A percentile compares a stretch with the other conserved stretches of the same genome.
Evolutionary conservation across 2,329 filamentous ascomycete genomes (phyloP).

Genomic region (Tolypocladium sp.): DNA sequence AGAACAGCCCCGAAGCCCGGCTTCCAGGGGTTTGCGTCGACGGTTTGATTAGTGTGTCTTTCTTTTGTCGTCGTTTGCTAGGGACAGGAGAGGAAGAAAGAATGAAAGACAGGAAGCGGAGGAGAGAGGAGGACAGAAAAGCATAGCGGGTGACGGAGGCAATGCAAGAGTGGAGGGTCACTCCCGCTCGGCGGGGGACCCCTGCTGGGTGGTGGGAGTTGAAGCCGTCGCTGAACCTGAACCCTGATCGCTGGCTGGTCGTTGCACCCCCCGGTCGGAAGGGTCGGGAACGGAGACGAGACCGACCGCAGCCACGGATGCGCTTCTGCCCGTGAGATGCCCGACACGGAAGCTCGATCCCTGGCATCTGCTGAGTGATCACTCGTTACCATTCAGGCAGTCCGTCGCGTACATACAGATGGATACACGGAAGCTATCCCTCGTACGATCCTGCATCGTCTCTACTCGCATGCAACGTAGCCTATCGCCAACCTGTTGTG

Average conservation of each 20-base stretch:
- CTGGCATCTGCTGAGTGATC: too few relatives aligned
- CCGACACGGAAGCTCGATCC: neutral
- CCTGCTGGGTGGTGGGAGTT: neutral
- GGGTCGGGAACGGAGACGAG: too few relatives aligned
- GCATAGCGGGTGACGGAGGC: neutral
- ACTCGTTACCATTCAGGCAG: too few relatives aligned
- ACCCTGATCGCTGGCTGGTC: neutral
- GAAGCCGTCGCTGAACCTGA: too few relatives aligned
- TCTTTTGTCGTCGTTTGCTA: neutral
- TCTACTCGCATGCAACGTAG: neutral
- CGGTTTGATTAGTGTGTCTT: neutral
- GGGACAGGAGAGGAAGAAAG: neutral
- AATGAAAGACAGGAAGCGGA: neutral
- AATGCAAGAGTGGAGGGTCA: neutral
- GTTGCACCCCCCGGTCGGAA: neutral
- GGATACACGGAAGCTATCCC: too few relatives aligned
- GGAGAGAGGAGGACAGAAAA: neutral
- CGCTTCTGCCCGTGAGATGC: neutral
- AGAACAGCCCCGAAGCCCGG: constrained; percentile 1
- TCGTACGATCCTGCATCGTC: too few relatives aligned
- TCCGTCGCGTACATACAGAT: too few relatives aligned
- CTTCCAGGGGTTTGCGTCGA: neutral
- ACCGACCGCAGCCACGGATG: neutral
- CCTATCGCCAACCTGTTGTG: too few relatives aligned
- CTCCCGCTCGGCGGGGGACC: neutral